Base-by-base conservation (phyloP, 352 stramenopile species). In the Globisporangium ultimum region DNA sequence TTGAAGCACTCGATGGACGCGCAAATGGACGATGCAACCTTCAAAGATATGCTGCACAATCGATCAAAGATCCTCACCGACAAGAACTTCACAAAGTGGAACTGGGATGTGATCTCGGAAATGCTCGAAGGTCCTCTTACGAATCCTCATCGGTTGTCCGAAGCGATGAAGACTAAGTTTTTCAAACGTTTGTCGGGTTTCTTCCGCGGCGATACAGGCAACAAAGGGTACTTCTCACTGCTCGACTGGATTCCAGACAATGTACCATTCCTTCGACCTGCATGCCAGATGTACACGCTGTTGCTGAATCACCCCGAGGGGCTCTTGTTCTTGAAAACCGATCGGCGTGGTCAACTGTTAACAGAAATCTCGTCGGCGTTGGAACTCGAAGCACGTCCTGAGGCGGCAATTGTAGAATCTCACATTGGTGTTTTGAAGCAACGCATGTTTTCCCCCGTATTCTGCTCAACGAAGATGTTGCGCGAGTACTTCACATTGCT, bases 91-190 rank as follows among this genome's bases (percentile, higher is more conserved):
- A 93, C 80, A 48, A 93, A 93, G 55, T 96, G 88, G 88, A 94
- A 96, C 61, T 96, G 88, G 88, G 85, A 95, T 53, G 90, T 96
- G 57, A 95, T 96, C 61, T 89, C 87, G 1, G 87, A 96, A 56
- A 74, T 96, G 65, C 67, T 96, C 0, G 87, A 95, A 67, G 88
- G 88, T 1, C 80, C 87, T 18, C 64, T 96, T 14, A 93, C 87
- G 7, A 95, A 96, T 59, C 87, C 85, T 0, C 81, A 91, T 52
- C 77, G 88, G 7, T 74, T 95, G 1, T 95, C 86, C 0, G 88
- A 96, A 61, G 87, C 88, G 3, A 95, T 96, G 84, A 95, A 93
- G 66, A 96, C 88, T n/a, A 96, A 96, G 67, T 96, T 96, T 58
- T 95, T 96, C 62, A 96, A 96, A 63, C 85, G 88, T 36, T 58